Base-by-base conservation (phyloP, 805 yeast species). In the Lipomyces kockii region DNA sequence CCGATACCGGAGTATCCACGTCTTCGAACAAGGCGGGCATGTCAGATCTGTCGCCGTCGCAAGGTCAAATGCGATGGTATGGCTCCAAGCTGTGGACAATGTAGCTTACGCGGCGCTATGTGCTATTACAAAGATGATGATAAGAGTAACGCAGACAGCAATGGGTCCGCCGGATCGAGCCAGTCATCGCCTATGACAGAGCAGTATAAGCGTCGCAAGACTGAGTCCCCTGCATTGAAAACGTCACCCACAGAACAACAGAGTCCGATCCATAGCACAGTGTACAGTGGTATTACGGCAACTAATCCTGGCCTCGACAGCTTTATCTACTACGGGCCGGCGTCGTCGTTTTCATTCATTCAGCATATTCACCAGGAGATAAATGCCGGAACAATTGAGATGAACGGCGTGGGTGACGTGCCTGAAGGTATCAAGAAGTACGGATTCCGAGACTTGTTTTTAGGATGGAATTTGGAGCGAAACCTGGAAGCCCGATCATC, bases 1-100 rank as follows among this genome's bases (percentile, higher is more conserved):
- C 72, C 72, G 4, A 69, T 69, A 32, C 72, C 72, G 3, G 72
- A 69, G 53, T 69, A 67, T 57, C 72, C 71, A 3, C 72, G 72
- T 12, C 62, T 69, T 32, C 62, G 72, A 34, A 65, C 71, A 9
- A 58, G 72, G 17, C 63, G 70, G n/a, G 72, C 72, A 25, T 69
- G 72, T 46, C 71, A 65, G 25, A 62, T 69, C 14, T 69, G 72
- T 53, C 65, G 72, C 12, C 67, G 66, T 14, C 58, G 72, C n/a
- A 69, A 69, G 57, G 72, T 69, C 35, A 69, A 69, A 32, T 69
- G 72, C 62, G 71, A 69, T 62, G 72, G 72, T 11, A 51, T 58
- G 3, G 59, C 60, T 49, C 72, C 72, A 6, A 57, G 62, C 17
- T 67, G 72, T 37, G 67, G 71, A 20, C 72, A 69, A 32, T 69